Base-by-base conservation (phyloP, 1,284 basidiomycete genomes). In the Malassezia yamatoensis region DNA sequence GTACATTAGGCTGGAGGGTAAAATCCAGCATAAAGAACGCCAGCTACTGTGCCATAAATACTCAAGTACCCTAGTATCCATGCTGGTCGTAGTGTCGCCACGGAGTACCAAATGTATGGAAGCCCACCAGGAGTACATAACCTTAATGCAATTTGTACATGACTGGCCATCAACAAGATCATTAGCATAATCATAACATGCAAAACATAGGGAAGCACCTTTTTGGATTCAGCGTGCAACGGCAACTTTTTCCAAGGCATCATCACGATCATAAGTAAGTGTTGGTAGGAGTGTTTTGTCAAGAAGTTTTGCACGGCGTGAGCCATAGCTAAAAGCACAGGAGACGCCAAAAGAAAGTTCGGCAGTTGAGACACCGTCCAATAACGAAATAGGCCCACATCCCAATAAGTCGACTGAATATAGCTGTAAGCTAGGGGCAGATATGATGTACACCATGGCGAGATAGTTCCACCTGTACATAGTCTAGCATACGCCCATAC, bases 121-220 rank as follows among this genome's bases (percentile, higher is more conserved):
- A 90, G 80, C 1, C 64, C 66, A 1, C 70, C 70, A 0, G 86
- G 82, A 0, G 85, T 81, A 9, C 85, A 83, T 11, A 88, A 78
- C 3, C 93, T 84, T 2, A 98, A 81, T 1, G 85, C 80, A 61
- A 96, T 96, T 72, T 98, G 93, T 0, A 86, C 86, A 68, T 98
- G 89, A 0, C 90, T 86, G 5, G 82, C 80, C 67, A 91, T 82
- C 9, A 91, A 77, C 18, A 96, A 78, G 16, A 86, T 77, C 29
- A 37, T 2, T 0, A 79, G 70, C 7, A 81, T 79, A 47, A 87
- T 77, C 34, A 81, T 63, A 15, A 83, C 69, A 18, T 85, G 82
- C 63, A 90, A 83, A 0, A 83, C 81, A 73, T 88, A 84, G 0
- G 88, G 86, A 0, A 79, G 62, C 24, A 18, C 21, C 1, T 11